Conservation (phyloP, 192 early-diverging fungal genomes). For the Entomortierella beljakovae region DNA sequence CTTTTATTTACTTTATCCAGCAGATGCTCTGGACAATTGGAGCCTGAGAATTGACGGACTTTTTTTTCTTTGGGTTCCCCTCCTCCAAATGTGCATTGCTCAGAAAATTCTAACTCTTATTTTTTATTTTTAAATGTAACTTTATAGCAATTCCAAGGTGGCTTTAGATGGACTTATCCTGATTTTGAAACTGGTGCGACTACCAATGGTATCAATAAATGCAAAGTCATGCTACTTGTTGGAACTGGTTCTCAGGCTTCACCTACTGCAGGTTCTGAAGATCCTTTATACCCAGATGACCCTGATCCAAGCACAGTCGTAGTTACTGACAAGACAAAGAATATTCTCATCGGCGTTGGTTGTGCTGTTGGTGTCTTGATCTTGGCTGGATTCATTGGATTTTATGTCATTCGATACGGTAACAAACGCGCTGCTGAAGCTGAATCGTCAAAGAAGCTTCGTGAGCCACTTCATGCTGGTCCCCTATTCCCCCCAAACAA, state of each 20-base stretch:
- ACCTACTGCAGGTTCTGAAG: neutral
- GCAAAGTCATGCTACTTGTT: conserved; percentile 38
- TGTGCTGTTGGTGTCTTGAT: conserved; percentile 35
- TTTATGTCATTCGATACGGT: conserved; percentile 39
- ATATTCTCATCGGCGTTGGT: conserved; percentile 43
- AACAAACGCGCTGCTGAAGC: conserved; percentile 37
- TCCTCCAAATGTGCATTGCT: no score
- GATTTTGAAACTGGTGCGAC: conserved; percentile 21
- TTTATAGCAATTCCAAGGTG: conserved; percentile 42
- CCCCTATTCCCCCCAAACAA: conserved; percentile 27
- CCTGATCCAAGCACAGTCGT: conserved; percentile 10
- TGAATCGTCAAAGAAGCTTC: conserved; percentile 8
- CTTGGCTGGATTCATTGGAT: conserved; percentile 36
- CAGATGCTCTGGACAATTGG: no score
- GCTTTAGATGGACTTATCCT: conserved; percentile 26
- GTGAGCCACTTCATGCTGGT: conserved; percentile 34
- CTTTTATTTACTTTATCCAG: no score
- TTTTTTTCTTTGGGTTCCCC: no score
- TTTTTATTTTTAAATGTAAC: neutral
- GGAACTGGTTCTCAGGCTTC: neutral
- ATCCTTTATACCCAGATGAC: conserved; percentile 2
- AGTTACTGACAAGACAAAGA: conserved; percentile 34
- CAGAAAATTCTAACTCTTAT: neutral
- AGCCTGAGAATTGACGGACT: no score
- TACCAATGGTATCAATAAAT: neutral